These are phyloP conservation scores for Penicillium psychrosexuale DNA, from an alignment of 2,329 filamentous ascomycete species.

Conservation along the genomic window DNA sequence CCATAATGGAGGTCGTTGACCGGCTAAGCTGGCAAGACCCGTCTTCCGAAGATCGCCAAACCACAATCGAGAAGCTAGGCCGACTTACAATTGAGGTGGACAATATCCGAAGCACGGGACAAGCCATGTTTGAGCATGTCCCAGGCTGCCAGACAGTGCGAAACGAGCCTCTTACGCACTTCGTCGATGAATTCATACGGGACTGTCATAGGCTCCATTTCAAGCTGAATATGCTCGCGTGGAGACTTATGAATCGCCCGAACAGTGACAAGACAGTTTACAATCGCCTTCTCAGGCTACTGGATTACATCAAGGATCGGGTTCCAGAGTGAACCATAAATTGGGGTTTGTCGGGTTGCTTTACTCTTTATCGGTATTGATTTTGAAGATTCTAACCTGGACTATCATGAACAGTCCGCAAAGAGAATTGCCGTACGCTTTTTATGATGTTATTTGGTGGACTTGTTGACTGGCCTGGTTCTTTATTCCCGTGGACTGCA, in stretches of 20 bases:
- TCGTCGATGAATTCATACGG: background rate
- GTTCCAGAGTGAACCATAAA: background rate
- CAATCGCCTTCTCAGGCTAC: background rate
- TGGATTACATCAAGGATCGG: background rate
- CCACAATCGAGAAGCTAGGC: background rate
- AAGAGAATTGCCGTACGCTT: background rate
- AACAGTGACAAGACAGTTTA: too few relatives aligned
- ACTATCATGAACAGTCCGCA: background rate
- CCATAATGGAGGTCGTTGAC: background rate
- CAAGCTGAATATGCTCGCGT: background rate
- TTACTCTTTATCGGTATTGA: background rate
- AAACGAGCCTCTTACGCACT: background rate
- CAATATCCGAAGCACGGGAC: background rate
- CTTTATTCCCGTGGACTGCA: too few relatives aligned
- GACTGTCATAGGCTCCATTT: background rate
- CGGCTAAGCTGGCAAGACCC: background rate
- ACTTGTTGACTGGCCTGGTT: background rate
- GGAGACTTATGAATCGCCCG: background rate
- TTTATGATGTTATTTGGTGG: background rate
- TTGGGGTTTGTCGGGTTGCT: background rate
- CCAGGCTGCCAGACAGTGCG: background rate
- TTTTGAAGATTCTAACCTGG: background rate
- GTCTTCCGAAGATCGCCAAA: background rate
- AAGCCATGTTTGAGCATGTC: background rate
- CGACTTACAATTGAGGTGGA: background rate